Evolutionary conservation across 2,329 filamentous ascomycete species (phyloP).

Genomic region (Diaporthe helianthi): DNA sequence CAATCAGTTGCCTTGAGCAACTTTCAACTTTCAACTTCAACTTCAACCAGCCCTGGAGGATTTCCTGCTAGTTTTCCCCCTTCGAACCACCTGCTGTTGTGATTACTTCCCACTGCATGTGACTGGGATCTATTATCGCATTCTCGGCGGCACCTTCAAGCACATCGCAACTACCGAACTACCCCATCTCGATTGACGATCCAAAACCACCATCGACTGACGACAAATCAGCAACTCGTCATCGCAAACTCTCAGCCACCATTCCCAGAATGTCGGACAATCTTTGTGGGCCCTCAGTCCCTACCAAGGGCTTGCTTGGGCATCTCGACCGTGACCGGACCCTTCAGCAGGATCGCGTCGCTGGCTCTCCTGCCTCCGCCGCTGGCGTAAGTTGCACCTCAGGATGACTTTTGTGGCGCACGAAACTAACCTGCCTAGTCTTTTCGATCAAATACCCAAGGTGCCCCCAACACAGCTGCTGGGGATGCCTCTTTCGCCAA

Average conservation of each 20-base stretch:
- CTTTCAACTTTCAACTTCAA: not conserved
- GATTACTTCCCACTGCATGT: not conserved
- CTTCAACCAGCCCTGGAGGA: not conserved
- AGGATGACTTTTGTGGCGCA: not conserved
- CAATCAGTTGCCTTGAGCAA: not conserved
- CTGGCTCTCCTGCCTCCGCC: conserved; percentile 35
- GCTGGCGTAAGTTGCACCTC: conserved; percentile 37
- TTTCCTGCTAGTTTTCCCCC: not conserved
- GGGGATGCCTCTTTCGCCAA: conserved; percentile 27
- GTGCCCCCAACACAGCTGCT: conserved; percentile 14
- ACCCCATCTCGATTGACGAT: not conserved
- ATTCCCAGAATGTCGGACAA: conserved; percentile 47
- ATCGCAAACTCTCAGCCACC: conserved; percentile 14
- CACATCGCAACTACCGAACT: not conserved
- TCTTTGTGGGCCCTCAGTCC: conserved; percentile 77
- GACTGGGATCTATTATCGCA: not conserved
- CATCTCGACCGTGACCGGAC: conserved; percentile 73
- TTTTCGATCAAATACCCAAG: conserved; percentile 27
- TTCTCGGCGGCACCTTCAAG: not conserved
- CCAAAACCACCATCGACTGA: not conserved
- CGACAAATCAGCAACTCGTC: not conserved
- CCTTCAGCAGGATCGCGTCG: conserved; percentile 74
- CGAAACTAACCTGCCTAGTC: conserved; percentile 1
- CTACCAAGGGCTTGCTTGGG: conserved; percentile 75
- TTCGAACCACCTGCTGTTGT: not conserved